phyloP scores from a whole-genome alignment of 495 filamentous ascomycete genomes.

The Penicillium bialowiezense region DNA sequence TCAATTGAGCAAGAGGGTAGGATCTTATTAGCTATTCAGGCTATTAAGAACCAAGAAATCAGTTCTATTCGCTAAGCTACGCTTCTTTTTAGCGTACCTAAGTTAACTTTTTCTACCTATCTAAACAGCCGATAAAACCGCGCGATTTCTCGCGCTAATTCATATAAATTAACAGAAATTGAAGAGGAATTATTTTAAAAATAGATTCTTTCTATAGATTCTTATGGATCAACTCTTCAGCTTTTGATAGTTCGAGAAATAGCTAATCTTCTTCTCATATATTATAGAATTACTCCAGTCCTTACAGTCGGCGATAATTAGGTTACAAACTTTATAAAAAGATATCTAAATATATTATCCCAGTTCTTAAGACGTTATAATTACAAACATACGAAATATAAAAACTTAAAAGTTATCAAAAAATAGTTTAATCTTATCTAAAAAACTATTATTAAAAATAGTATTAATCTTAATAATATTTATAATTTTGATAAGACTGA shows the following conservation, averaged over 20 bases:
- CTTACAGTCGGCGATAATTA: neutral
- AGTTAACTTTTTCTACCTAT: neutral
- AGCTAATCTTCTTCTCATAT: neutral
- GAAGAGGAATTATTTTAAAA: neutral
- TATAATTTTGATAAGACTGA: neutral
- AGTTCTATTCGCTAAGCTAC: neutral
- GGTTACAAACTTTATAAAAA: neutral
- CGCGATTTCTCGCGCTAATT: neutral
- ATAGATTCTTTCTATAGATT: neutral
- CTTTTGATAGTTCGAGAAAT: neutral
- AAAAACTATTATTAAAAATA: neutral
- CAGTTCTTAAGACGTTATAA: neutral
- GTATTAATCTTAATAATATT: neutral
- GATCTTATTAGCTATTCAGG: neutral
- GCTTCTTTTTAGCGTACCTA: neutral
- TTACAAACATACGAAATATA: neutral
- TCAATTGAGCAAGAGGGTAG: neutral
- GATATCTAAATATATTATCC: neutral
- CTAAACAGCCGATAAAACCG: neutral
- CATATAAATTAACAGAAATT: neutral
- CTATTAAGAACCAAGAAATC: neutral
- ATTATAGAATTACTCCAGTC: neutral
- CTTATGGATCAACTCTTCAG: neutral
- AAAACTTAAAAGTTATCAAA: neutral
- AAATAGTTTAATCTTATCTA: too few species aligned